Evolutionary conservation across 345 rosid genomes (phyloP), one percentile per base, ranked within the genome.

Genomic region (Physaria fendleri): DNA sequence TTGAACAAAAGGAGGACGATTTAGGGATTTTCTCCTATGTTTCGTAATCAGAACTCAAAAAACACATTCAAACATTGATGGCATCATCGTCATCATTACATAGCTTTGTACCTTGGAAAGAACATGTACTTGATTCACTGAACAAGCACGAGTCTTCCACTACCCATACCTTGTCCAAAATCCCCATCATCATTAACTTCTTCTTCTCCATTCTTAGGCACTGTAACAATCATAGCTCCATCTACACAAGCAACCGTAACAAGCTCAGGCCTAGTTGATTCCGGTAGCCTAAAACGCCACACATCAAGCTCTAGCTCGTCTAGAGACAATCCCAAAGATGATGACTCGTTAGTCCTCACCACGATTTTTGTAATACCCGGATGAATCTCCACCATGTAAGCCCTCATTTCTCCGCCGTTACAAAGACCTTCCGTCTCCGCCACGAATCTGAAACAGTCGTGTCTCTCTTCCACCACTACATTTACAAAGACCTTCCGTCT

Each of bases 221-320:
- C 99, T 12, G 88, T 93, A 47, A 93, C 99, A 18, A 82, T 74
- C 76, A 93, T 68, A 77, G 80, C 88, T 4, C 96, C 96, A 6
- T 82, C 90, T 14, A 52, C 72, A 30, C 75, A 77, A 51, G 71
- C 84, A 27, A 95, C 99, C 41, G 87, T 85, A 9, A 95, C 95
- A n/a, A 90, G 87, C 75, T 93, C 95, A 11, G 99, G 92, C 61
- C 85, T 57, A 7, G 97, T 93, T 2, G 96, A 69, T 52, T 87
- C 90, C 14, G 96, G 99, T 21, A 93, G 52, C 69, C 97, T 72
- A 63, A 90, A 90, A 57, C 97, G 79, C 99, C 99, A 93, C 78
- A 85, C 80, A 54, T 93, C 97, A 30, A 93, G 81, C 72, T 89
- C 97, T 71, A 93, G 73, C 42, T 79, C 87, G 62, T 82, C 84